Evolutionary conservation across 495 filamentous ascomycete genomes (phyloP).

Genomic region (Penicillium mononematosum): DNA sequence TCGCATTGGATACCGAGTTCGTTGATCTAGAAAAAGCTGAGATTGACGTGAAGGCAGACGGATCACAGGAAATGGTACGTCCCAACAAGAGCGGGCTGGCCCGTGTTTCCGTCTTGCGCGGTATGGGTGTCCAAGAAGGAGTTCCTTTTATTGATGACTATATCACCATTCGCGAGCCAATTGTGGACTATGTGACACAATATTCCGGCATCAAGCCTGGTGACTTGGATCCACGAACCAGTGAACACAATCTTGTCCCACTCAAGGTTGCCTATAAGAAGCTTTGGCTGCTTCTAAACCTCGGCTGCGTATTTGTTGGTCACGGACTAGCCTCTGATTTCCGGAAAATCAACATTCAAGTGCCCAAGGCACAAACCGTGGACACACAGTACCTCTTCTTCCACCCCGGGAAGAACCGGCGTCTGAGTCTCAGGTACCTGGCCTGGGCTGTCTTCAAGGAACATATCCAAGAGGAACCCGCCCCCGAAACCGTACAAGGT

Average conservation of each 20-base stretch:
- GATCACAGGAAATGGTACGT: slow-evolving; percentile 78
- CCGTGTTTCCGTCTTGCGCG: slow-evolving; percentile 83
- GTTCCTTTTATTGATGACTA: slow-evolving; percentile 96
- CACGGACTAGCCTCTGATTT: slow-evolving; percentile 93
- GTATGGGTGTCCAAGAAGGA: slow-evolving; percentile 69
- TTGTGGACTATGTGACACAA: slow-evolving; percentile 93
- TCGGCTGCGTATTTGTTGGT: slow-evolving; percentile 90
- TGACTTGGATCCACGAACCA: slow-evolving; percentile 73
- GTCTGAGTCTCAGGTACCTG: slow-evolving; percentile 82
- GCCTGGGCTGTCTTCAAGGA: slow-evolving; percentile 86
- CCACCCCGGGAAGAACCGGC: slow-evolving; percentile 61
- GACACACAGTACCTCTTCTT: slow-evolving; percentile 91
- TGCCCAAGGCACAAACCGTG: slow-evolving; percentile 85
- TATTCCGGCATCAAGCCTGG: slow-evolving; percentile 86
- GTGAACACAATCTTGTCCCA: slow-evolving; percentile 75
- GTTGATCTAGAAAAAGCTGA: slow-evolving; percentile 87
- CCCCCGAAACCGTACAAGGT: slow-evolving; percentile 40
- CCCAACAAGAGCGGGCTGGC: slow-evolving; percentile 83
- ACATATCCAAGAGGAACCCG: slow-evolving; percentile 79
- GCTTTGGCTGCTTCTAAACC: slow-evolving; percentile 92
- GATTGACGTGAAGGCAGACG: slow-evolving; percentile 89
- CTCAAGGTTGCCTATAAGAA: slow-evolving; percentile 96
- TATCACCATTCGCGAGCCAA: slow-evolving; percentile 80
- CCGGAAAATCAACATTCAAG: slow-evolving; percentile 94
- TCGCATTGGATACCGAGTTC: slow-evolving; percentile 95